Base-by-base conservation (phyloP, 176 grass and related monocot genomes). In the Hyparrhenia diplandra region DNA sequence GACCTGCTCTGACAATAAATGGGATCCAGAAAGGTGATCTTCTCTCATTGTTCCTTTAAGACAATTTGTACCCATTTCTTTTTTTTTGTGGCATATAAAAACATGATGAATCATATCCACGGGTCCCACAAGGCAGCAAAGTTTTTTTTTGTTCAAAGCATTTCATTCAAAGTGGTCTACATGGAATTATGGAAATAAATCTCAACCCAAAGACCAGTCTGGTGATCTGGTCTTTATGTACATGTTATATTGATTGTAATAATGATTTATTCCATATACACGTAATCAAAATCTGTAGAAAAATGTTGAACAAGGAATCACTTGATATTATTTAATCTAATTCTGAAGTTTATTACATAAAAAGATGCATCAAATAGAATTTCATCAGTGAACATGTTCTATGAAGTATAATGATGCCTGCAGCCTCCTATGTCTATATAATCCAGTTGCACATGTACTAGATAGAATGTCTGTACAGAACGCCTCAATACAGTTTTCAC, bases 1-100 rank as follows among this genome's bases (percentile, higher is more conserved):
- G 90, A 90, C 85, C 68, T 99, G 97, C 68, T 93, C 86, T 73
- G 82, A 96, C 36, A 99, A 99, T 77, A 93, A 83, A 62, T 99
- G 89, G 93, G 91, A 99, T 80, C 31, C 85, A 83, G 93, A 99
- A 81, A 93, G 91, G 94, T 97, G 57, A 77, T 36, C 13, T 80
- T 4, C 10, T 58, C 40, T 90, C 43, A 42, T 73, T 72, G 13
- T 80, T 67, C 58, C 13, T 71, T 39, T 51, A 40, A 77, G 31
- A 42, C n/a, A 34, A 24, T 76, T 64, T 36, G 2, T 77, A 57
- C 52, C 28, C 34, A 35, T n/a, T 29, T 46, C 45, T 71, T 45
- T 18, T 31, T 73, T 51, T 73, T 36, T 55, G 30, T 54, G 11
- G n/a, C 18, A 64, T 36, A 37, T 39, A n/a, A n/a, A 79, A 69